phyloP scores from a whole-genome alignment of 176 grass and related monocot genomes.

The Eleusine coracana region DNA sequence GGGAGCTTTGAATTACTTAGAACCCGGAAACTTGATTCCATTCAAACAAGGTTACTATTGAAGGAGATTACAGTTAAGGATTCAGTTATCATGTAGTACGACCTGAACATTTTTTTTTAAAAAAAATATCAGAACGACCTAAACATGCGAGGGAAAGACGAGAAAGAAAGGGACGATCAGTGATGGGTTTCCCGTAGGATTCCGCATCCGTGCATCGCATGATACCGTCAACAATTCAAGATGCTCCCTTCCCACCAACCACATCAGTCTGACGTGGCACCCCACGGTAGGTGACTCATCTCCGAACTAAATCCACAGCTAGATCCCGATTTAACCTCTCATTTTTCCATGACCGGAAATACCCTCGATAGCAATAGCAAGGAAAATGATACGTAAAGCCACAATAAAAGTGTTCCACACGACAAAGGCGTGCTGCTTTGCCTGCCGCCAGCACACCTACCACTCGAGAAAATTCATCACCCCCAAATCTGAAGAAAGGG shows the following conservation, averaged over 20 bases:
- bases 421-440: background rate
- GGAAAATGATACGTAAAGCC: no score
- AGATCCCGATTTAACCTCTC: background rate
- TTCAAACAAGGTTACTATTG: background rate
- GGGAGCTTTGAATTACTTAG: background rate
- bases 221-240: background rate
- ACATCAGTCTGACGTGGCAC: constrained; percentile 30
- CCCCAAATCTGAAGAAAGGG: background rate
- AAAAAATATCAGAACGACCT: no score
- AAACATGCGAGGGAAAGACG: background rate
- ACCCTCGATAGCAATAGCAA: background rate
- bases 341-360: constrained; percentile 19
- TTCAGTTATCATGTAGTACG: background rate
- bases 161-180: no score
- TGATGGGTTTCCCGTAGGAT: background rate
- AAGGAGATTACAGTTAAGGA: background rate
- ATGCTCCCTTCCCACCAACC: constrained; percentile 39
- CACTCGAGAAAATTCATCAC: background rate
- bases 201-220: background rate
- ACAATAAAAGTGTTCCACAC: background rate
- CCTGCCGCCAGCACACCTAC: background rate
- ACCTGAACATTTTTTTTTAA: background rate
- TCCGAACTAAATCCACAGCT: constrained; percentile 24
- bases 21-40: background rate
- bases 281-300: constrained; percentile 48